Base-by-base conservation (phyloP, 768 basidiomycete species). In the Russula ochroleuca region DNA sequence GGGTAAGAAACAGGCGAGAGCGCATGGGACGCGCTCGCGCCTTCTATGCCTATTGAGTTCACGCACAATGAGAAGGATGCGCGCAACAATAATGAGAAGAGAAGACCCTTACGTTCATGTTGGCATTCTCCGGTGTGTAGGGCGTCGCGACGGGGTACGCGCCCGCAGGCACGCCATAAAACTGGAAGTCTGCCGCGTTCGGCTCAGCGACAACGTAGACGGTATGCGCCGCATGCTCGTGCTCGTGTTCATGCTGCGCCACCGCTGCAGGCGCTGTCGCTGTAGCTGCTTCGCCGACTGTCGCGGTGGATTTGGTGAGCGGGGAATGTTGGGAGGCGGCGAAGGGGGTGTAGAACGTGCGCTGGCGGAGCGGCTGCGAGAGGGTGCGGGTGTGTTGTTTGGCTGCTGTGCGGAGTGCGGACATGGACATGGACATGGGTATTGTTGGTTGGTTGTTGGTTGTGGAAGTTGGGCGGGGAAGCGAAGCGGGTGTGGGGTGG, bases 171-270 rank as follows among this genome's bases (percentile, higher is more conserved):
- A 90, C 86, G 67, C 81, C 76, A 68, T 88, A 88, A 47, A 21
- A 47, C 37, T 82, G 81, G 48, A 78, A 80, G 60, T 84, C 72
- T 61, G 83, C 76, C 38, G 82, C 79, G 74, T 89, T 86, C 43
- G 88, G 88, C 71, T 87, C 79, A 37, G 86, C 88, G 66, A 89
- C 88, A 66, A 90, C 86, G 69, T 90, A 86, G 58, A 68, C 59
- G 38, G 85, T 86, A 62, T 80, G 84, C 35, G 79, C 78, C 38
- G 83, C 84, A 40, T 76, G 72, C 69, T 87, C 85, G 28, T 74
- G 72, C 68, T 87, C 80, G 72, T 88, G 89, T 72, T 88, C 85
- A 74, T 90, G 87, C 13, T 90, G 87, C 13, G 78, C 69, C 14
- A 74, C 56, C 5, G 74, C n/a, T n/a, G n/a, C n/a, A n/a, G n/a